Conservation (phyloP, 768 basidiomycete species). For the Russula dissimulans region DNA sequence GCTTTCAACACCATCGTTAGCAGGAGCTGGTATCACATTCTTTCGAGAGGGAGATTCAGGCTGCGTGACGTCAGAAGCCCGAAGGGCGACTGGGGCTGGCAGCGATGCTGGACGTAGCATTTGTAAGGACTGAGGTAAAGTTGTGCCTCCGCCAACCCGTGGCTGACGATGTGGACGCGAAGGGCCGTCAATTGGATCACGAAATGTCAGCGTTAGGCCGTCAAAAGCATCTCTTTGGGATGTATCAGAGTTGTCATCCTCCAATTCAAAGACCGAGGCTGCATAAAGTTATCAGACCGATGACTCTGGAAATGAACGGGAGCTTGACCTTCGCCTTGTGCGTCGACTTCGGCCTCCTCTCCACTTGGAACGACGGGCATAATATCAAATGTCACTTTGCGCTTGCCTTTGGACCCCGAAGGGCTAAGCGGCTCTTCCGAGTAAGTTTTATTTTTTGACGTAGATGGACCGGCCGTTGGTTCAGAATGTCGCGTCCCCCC, state of each 20-base stretch:
- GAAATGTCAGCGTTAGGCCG: conserved; percentile 29
- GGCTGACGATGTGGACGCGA: conserved; percentile 21
- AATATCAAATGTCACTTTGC: conserved; percentile 68
- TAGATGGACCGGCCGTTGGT: conserved; percentile 1
- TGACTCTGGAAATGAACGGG: conserved; percentile 1
- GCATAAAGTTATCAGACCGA: conserved; percentile 22
- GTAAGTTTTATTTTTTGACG: not conserved
- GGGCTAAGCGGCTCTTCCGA: conserved; percentile 12
- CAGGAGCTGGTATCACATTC: not conserved
- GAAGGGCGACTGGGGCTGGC: conserved; percentile 55
- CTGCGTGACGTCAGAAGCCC: conserved; percentile 21
- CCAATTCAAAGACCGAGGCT: conserved; percentile 64
- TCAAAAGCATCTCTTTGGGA: conserved; percentile 25
- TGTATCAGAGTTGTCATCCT: conserved; percentile 39
- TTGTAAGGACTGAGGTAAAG: conserved; percentile 48
- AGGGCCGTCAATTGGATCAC: conserved; percentile 25
- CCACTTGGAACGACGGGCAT: conserved; percentile 41
- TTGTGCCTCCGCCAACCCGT: conserved; percentile 27
- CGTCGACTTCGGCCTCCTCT: conserved; percentile 19
- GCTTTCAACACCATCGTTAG: conserved; percentile 9
- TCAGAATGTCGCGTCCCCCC: not conserved
- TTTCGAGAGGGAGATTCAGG: conserved; percentile 9
- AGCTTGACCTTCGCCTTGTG: conserved; percentile 30
- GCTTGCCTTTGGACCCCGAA: conserved; percentile 39
- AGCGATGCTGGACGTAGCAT: conserved; percentile 58